A percentile compares a stretch with the other conserved stretches of the same genome.
These are phyloP conservation scores for Xylariaceae sp. DNA, from an alignment of 2,329 filamentous ascomycete genomes.

Conservation along the genomic window DNA sequence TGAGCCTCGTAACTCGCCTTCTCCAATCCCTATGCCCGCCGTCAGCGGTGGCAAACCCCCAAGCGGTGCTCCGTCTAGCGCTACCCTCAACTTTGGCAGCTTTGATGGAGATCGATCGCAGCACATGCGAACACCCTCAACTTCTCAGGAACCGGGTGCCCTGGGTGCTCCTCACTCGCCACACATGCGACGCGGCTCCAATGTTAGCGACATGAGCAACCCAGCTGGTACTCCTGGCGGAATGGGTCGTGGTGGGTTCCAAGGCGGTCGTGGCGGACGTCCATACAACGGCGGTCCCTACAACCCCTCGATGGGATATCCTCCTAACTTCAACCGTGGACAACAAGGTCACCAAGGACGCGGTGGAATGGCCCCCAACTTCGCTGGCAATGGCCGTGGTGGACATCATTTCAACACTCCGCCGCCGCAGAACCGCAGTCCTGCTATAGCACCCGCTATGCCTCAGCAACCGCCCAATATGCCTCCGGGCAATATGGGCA, in stretches of 20 bases:
- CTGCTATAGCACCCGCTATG: constrained; percentile 56
- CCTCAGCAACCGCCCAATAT: constrained; percentile 65
- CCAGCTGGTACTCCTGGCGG: constrained; percentile 50
- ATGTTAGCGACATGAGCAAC: constrained; percentile 68
- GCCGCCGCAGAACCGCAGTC: constrained; percentile 38
- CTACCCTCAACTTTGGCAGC: constrained; percentile 76
- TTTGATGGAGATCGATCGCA: constrained; percentile 63
- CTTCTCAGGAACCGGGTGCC: constrained; percentile 57
- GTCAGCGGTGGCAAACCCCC: constrained; percentile 82
- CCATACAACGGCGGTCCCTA: constrained; percentile 45
- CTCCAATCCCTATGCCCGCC: constrained; percentile 85
- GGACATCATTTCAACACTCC: constrained; percentile 39
- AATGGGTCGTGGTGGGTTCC: constrained; percentile 54
- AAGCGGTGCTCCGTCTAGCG: constrained; percentile 57
- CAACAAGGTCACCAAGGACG: constrained; percentile 45
- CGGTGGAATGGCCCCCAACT: constrained; percentile 43
- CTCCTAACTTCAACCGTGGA: constrained; percentile 38
- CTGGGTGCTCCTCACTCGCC: constrained; percentile 60
- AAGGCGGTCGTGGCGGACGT: constrained; percentile 48
- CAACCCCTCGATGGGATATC: constrained; percentile 44
- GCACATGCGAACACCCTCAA: constrained; percentile 64
- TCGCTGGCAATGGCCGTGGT: constrained; percentile 40
- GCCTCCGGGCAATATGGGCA: constrained; percentile 50
- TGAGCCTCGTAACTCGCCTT: constrained; percentile 84
- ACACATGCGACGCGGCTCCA: constrained; percentile 82